Evolutionary conservation across 306 rosid genomes (phyloP), one percentile per base, ranked within the genome.

Genomic region (Prosopis cineraria): DNA sequence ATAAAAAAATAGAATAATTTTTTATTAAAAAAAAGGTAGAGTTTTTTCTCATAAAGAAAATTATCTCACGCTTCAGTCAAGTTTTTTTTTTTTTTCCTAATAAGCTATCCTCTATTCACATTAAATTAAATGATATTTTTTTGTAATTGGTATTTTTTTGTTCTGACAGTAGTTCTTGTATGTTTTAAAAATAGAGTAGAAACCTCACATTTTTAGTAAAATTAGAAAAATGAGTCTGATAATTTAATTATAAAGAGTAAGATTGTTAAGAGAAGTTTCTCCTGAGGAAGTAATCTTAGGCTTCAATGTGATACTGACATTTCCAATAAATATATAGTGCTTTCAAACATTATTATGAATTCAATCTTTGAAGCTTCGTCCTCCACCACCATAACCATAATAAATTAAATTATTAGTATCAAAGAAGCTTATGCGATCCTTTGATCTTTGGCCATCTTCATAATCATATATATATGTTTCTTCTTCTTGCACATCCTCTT

Each of bases 361-460:
- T 75, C 79, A 85, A 56, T 36, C 89, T 89, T 87, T 79, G 78
- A 87, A 90, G 93, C 73, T 86, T 90, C 59, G 12, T 52, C 77
- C 83, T 78, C 75, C 82, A 78, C 68, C 80, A 11, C 74, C 36
- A 77, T 59, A 77, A 71, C 55, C 63, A 50, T 68, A 62, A 53
- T 40, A 70, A 82, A 70, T 24, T 39, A 70, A 55, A 55, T 53
- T 25, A 22, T 24, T 37, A n/a, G 74, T 82, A 74, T 70, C 40
- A 27, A 73, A 58, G 83, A 76, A 80, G 77, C 70, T 58, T n/a
- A 76, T 67, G 73, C 58, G 39, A 76, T 45, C 48, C 43, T 73
- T 48, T 12, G 7, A 29, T 60, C 73, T 72, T 68, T 50, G 31
- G 66, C 70, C 40, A 76, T 27, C 72, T 77, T 79, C 56, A 69